These are phyloP conservation scores for Boletus subparvulus DNA, from an alignment of 768 basidiomycete species.

Conservation along the genomic window DNA sequence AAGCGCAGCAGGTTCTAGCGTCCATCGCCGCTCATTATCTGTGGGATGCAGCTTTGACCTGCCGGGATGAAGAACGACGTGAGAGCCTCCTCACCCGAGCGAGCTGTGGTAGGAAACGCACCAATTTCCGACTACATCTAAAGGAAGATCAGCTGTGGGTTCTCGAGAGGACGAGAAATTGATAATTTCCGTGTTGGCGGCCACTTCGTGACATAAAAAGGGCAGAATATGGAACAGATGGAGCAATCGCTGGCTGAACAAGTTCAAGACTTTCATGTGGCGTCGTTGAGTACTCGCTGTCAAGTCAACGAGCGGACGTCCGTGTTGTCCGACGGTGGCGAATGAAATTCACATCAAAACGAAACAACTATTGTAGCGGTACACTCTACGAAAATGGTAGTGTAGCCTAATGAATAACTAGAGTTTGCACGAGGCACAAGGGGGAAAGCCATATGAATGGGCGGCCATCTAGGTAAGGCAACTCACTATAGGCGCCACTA, in stretches of 20 bases:
- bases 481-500: slow-evolving; percentile 12
- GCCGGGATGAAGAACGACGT: not conserved
- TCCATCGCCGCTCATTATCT: slow-evolving; percentile 36
- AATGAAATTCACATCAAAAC: slow-evolving; percentile 20
- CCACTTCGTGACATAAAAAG: slow-evolving; percentile 27
- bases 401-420: slow-evolving; percentile 11
- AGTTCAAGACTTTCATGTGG: slow-evolving; percentile 18
- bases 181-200: slow-evolving; percentile 66
- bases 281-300: slow-evolving; percentile 8
- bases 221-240: slow-evolving; percentile 12
- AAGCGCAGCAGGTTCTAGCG: slow-evolving; percentile 43
- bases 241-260: slow-evolving; percentile 12
- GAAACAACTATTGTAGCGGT: not conserved
- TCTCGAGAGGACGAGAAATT: slow-evolving; percentile 45
- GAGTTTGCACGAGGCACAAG: slow-evolving; percentile 12
- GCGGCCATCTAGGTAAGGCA: slow-evolving; percentile 19
- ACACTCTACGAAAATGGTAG: slow-evolving; percentile 3
- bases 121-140: slow-evolving; percentile 30
- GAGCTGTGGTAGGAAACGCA: slow-evolving; percentile 22
- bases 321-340: not conserved
- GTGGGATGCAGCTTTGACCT: slow-evolving; percentile 43
- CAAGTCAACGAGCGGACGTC: slow-evolving; percentile 17
- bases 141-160: slow-evolving; percentile 16
- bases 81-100: slow-evolving; percentile 4
- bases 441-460: slow-evolving; percentile 15